A percentile compares a stretch with the other conserved stretches of the same genome.
Evolutionary conservation across 345 rosid species (phyloP).

Genomic region (Atalantia buxifolia): DNA sequence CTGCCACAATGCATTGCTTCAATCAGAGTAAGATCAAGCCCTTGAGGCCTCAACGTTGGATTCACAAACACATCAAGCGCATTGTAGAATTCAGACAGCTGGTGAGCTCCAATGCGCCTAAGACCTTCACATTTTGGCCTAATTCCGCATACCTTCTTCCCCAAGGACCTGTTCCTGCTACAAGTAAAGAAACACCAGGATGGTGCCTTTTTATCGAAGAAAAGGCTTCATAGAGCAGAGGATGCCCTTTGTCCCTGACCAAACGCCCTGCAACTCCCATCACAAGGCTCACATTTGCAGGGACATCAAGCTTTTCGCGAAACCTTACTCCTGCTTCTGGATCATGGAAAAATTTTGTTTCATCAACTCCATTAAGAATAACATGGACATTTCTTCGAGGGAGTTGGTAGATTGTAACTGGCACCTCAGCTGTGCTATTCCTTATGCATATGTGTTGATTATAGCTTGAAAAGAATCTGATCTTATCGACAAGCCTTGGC

Average conservation of each 20-base stretch:
- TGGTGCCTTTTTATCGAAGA: conserved; percentile 29
- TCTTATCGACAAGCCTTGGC: conserved; percentile 56
- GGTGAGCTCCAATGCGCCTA: conserved; percentile 53
- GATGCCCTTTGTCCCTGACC: conserved; percentile 79
- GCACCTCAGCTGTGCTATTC: conserved; percentile 57
- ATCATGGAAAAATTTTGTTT: conserved; percentile 38
- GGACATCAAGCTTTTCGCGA: conserved; percentile 39
- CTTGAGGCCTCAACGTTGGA: conserved; percentile 72
- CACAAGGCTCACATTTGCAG: conserved; percentile 32
- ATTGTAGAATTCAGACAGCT: conserved; percentile 58
- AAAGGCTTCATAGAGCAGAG: conserved; percentile 57
- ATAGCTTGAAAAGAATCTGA: conserved; percentile 56
- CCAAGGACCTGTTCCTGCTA: conserved; percentile 84
- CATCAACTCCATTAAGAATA: conserved; percentile 74
- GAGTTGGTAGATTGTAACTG: conserved; percentile 58
- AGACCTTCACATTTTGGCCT: conserved; percentile 50
- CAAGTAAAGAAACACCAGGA: conserved; percentile 43
- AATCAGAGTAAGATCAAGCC: conserved; percentile 60
- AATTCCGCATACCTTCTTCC: conserved; percentile 49
- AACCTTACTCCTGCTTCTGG: conserved; percentile 38
- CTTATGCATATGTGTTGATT: conserved; percentile 66
- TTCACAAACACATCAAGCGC: conserved; percentile 68
- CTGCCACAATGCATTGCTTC: conserved; percentile 81
- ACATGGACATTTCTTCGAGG: conserved; percentile 55
- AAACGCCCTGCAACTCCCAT: conserved; percentile 77